A percentile compares a stretch with the other conserved stretches of the same genome.
Evolutionary conservation across 768 basidiomycete genomes (phyloP).

Genomic region (Mycena indigotica): DNA sequence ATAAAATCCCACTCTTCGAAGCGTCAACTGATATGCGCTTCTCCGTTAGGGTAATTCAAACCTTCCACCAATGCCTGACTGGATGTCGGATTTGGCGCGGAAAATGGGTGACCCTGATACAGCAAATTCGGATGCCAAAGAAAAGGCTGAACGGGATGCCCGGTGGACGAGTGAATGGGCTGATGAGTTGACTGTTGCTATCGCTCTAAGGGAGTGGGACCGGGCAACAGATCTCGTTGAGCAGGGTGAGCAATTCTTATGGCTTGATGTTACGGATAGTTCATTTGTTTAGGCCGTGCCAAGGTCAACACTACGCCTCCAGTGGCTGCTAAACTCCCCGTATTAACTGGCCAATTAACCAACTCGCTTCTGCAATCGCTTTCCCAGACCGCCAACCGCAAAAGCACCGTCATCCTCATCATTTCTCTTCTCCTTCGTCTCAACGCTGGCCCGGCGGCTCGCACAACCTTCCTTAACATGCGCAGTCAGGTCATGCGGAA

Average conservation of each 20-base stretch:
- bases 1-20: too few species aligned
- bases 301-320: conserved; percentile 58
- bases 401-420: conserved; percentile 69
- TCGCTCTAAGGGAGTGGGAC: conserved; percentile 87
- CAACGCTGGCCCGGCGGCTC: conserved; percentile 74
- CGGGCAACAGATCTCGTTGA: conserved; percentile 85
- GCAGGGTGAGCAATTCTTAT: conserved; percentile 57
- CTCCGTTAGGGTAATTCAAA: conserved; percentile 43
- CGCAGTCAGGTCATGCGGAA: conserved; percentile 73
- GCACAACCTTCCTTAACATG: conserved; percentile 80
- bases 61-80: conserved; percentile 67
- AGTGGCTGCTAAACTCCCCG: conserved; percentile 60
- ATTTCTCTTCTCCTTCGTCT: conserved; percentile 75
- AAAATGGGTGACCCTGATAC: conserved; percentile 52
- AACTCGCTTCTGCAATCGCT: conserved; percentile 72
- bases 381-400: conserved; percentile 74
- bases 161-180: conserved; percentile 91
- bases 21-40: too few species aligned
- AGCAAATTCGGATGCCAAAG: conserved; percentile 58
- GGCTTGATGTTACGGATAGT: not conserved
- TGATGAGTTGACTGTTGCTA: conserved; percentile 88
- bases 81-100: conserved; percentile 71
- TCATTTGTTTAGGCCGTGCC: conserved; percentile 50
- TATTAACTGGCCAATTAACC: conserved; percentile 68
- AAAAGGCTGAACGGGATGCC: conserved; percentile 77